phyloP scores from a whole-genome alignment of 768 basidiomycete species.

The Mycena capillaripes region DNA sequence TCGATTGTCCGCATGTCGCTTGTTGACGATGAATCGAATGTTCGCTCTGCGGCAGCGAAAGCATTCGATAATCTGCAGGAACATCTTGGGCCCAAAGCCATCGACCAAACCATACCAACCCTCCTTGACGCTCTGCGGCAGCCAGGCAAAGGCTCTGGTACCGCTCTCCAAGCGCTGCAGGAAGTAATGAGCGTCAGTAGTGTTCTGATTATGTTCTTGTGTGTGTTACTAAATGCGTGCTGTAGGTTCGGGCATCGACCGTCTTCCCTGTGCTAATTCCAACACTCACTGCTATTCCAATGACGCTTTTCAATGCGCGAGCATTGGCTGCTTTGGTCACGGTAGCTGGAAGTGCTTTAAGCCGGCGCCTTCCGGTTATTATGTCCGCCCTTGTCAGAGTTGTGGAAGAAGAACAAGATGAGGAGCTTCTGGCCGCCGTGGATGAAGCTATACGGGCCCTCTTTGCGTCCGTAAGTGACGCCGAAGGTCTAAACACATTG shows the following conservation, averaged over 20 bases:
- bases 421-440: conserved; percentile 79
- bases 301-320: conserved; percentile 95
- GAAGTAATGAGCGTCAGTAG: conserved; percentile 92
- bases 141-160: conserved; percentile 94
- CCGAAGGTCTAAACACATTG: conserved; percentile 90
- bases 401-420: conserved; percentile 75
- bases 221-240: background rate
- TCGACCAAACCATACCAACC: conserved; percentile 97
- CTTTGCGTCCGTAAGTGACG: conserved; percentile 83
- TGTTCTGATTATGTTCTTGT: background rate
- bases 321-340: conserved; percentile 93
- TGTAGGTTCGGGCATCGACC: conserved; percentile 89
- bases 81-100: conserved; percentile 89
- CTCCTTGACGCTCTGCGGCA: conserved; percentile 93
- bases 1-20: conserved; percentile 85
- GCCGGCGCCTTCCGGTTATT: conserved; percentile 84
- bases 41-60: conserved; percentile 90
- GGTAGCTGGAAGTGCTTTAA: conserved; percentile 93
- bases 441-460: conserved; percentile 83
- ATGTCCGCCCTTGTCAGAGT: conserved; percentile 85
- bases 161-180: conserved; percentile 90
- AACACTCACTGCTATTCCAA: conserved; percentile 89
- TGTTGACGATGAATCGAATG: conserved; percentile 89
- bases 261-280: conserved; percentile 99
- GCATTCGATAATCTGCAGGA: conserved; percentile 95